Evolutionary conservation across 2,329 filamentous ascomycete genomes (phyloP).

Genomic region (Trichoderma sp.): DNA sequence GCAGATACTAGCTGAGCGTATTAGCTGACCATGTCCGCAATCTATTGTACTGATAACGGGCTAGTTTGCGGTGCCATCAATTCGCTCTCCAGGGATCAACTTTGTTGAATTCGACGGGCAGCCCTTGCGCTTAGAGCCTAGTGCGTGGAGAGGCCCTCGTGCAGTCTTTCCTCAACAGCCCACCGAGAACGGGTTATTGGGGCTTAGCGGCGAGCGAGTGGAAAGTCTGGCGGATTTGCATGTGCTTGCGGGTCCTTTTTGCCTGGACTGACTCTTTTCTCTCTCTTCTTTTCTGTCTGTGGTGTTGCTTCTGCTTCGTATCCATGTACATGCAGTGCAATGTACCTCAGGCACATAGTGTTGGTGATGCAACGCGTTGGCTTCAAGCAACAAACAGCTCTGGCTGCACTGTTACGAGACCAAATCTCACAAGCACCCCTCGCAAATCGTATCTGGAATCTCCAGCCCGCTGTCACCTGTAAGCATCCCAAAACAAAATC

Average conservation of each 20-base stretch:
- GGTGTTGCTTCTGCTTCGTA: background rate
- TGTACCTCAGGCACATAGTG: background rate
- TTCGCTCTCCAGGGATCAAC: background rate
- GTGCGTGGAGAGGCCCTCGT: background rate
- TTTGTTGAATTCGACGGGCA: slow-evolving; percentile 7
- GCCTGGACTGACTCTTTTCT: background rate
- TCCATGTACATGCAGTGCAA: background rate
- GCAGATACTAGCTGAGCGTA: background rate
- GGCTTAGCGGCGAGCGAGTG: background rate
- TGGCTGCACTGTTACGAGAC: background rate
- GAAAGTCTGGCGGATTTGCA: slow-evolving; percentile 3
- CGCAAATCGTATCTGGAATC: background rate
- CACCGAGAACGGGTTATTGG: slow-evolving; percentile 7
- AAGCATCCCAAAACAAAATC: background rate
- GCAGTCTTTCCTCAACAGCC: slow-evolving; percentile 21
- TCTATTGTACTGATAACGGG: background rate
- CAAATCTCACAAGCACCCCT: background rate
- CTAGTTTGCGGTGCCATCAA: background rate
- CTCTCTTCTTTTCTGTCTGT: background rate
- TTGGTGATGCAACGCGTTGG: background rate
- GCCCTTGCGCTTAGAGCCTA: slow-evolving; percentile 1
- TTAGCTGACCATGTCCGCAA: background rate
- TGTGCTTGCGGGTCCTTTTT: slow-evolving; percentile 16
- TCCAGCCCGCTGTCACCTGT: background rate
- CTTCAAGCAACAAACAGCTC: background rate